phyloP scores from a whole-genome alignment of 1,139 yeast genomes.

The Magnusiomyces paraingens region DNA sequence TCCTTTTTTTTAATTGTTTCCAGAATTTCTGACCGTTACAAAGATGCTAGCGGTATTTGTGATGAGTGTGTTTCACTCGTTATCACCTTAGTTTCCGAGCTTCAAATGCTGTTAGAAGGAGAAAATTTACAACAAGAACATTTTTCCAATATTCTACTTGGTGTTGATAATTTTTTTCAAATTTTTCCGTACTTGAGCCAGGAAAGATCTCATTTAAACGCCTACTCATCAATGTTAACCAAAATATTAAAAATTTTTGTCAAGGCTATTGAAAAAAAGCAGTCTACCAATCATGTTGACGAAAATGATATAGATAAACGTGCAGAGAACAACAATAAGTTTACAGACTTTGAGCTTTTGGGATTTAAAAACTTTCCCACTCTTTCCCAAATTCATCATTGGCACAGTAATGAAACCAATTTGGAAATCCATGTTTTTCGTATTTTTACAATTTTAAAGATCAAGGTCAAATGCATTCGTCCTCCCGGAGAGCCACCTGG shows the following conservation, averaged over 20 bases:
- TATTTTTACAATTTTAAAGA: background rate
- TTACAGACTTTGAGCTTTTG: background rate
- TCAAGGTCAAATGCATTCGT: background rate
- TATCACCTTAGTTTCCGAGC: background rate
- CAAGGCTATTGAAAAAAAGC: too few species aligned
- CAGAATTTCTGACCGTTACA: background rate
- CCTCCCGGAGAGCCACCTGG: too few species aligned
- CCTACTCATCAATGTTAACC: too few species aligned
- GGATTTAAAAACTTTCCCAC: background rate
- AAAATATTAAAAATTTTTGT: too few species aligned
- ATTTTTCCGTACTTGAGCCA: background rate
- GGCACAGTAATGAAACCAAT: background rate
- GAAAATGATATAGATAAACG: too few species aligned
- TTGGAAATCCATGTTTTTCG: background rate
- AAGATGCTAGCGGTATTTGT: background rate
- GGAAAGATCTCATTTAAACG: too few species aligned
- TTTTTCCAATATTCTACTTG: background rate
- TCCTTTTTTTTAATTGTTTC: background rate
- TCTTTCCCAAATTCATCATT: background rate
- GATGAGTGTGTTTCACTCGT: background rate
- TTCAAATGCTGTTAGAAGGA: background rate
- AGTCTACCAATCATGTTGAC: too few species aligned
- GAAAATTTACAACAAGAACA: background rate
- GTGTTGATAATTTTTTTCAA: background rate
- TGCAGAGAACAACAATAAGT: too few species aligned